Evolutionary conservation across 805 yeast genomes (phyloP), one percentile per base, ranked within the genome.

Genomic region (Hanseniaspora thailandica): DNA sequence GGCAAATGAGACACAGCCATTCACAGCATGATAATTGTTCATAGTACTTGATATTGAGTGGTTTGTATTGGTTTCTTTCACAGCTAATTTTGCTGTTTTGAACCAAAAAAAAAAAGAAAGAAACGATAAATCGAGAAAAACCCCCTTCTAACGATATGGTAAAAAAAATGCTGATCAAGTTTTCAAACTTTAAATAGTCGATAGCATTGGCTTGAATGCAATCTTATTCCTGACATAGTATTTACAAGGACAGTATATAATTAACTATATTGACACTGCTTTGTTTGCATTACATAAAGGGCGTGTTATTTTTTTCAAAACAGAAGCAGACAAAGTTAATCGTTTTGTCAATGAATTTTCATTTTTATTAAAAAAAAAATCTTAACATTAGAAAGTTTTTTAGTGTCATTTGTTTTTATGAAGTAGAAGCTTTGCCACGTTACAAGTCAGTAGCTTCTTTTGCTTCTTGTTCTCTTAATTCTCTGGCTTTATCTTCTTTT

Each of bases 1-100:
- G 57, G 75, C 72, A 63, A 81, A 87, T 63, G 88, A 88, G 36
- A 78, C 70, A 58, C 82, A 77, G 22, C 44, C 36, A 38, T 40
- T 36, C 57, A 35, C 36, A 15, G 34, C 41, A 38, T 19, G 8
- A 15, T 10, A 38, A 26, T 19, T 38, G n/a, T 38, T 38, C 28
- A 38, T 38, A 13, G n/a, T 33, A 57, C 55, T 55, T 47, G 25
- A 6, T 13, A 5, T 39, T 22, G 15, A 8, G 17, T 12, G 45
- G 7, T 8, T 30, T 20, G 38, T 17, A 2, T 35, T 20, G 40
- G n/a, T 20, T 38, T 49, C 26, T 22, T n/a, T 38, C 15, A 12
- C 17, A 12, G 28, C 34, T 38, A 26, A 36, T 41, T 20, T 22
- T 26, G 17, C 20, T 46, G 23, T 47, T n/a, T 36, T 9, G 8